phyloP scores from a whole-genome alignment of 139 green algal genomes.

The Micromonas pusilla region DNA sequence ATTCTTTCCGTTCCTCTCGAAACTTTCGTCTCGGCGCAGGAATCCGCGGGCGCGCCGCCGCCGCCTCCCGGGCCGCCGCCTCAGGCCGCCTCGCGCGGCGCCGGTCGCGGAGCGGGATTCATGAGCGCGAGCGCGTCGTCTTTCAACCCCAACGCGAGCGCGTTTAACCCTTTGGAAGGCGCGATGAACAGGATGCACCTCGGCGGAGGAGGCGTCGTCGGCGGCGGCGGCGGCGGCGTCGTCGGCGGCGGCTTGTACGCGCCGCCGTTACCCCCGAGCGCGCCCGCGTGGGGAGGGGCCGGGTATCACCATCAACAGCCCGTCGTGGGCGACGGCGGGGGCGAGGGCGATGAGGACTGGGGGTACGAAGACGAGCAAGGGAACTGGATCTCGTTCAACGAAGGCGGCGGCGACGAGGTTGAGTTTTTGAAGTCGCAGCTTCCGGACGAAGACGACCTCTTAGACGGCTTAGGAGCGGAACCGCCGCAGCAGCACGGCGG shows the following conservation, averaged over 20 bases:
- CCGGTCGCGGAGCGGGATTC: not conserved
- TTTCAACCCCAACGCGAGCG: not conserved
- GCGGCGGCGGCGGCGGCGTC: not conserved
- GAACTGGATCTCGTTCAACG: conserved; percentile 20
- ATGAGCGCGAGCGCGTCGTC: not conserved
- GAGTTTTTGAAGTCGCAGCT: conserved; percentile 19
- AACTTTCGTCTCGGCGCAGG: no score
- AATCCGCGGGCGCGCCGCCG: no score
- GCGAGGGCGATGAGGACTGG: conserved; percentile 7
- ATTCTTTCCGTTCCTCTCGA: no score
- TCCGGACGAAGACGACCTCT: conserved; percentile 10
- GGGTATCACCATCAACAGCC: not conserved
- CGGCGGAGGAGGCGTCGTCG: not conserved
- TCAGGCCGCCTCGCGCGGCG: no score
- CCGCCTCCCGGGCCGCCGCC: no score
- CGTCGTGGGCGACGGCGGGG: not conserved
- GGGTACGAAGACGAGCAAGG: conserved; percentile 22
- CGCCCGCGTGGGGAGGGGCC: not conserved
- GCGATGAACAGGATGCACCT: not conserved
- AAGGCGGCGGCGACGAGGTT: not conserved
- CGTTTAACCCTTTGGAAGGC: not conserved
- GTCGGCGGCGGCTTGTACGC: not conserved
- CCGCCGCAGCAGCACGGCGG: not conserved
- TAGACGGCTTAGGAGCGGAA: not conserved
- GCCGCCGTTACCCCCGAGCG: not conserved